Evolutionary conservation across 495 filamentous ascomycete genomes (phyloP).

Genomic region (Neurospora discreta): DNA sequence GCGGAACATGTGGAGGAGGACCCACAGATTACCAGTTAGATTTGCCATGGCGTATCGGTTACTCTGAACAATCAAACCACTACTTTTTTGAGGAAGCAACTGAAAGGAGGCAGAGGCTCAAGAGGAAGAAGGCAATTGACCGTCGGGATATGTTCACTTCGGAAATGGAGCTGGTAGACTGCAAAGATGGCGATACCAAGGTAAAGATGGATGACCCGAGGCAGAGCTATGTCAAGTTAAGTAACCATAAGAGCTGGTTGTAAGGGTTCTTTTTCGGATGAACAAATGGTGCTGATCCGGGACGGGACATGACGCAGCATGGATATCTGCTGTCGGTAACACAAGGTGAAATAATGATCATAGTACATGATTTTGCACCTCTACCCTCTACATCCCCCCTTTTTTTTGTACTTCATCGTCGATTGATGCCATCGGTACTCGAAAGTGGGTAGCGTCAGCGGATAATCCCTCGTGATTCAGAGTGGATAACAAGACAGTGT

Average conservation of each 20-base stretch:
- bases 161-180: not conserved
- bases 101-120: not conserved
- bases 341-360: not conserved
- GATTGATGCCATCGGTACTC: not conserved
- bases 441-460: not conserved
- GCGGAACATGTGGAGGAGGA: constrained; percentile 55
- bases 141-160: not conserved
- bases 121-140: not conserved
- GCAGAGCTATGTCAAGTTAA: not conserved
- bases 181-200: not conserved
- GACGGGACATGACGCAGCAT: not conserved
- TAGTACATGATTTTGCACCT: not conserved
- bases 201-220: not conserved
- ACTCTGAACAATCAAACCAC: constrained; percentile 26
- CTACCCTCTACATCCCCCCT: not conserved
- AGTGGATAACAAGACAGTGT: not conserved
- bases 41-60: constrained; percentile 48
- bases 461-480: not conserved
- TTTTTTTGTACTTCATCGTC: not conserved
- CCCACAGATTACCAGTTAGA: constrained; percentile 41
- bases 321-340: not conserved
- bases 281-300: not conserved
- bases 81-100: constrained; percentile 30
- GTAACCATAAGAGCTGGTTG: not conserved
- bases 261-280: not conserved